Percentiles rank a stretch among this genome's conserved stretches.
Evolutionary conservation across 306 rosid genomes (phyloP).

Genomic region (Luffa acutangula): DNA sequence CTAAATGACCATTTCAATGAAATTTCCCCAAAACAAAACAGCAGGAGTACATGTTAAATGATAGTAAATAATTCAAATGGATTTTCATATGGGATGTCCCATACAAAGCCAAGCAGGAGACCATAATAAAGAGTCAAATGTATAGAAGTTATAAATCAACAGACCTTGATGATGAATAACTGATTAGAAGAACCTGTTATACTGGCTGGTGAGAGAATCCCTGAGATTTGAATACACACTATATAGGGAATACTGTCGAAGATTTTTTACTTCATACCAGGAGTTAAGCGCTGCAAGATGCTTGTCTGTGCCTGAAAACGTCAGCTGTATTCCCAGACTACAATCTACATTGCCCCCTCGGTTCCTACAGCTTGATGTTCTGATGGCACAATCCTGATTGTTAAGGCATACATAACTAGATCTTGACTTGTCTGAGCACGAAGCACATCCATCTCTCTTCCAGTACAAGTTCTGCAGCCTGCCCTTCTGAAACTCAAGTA

Average conservation of each 20-base stretch:
- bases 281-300: slow-evolving; percentile 54
- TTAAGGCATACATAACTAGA: slow-evolving; percentile 45
- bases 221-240: slow-evolving; percentile 51
- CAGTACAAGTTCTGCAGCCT: slow-evolving; percentile 59
- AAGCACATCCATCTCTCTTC: slow-evolving; percentile 61
- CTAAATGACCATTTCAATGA: background rate
- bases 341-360: slow-evolving; percentile 61
- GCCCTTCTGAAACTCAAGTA: slow-evolving; percentile 60
- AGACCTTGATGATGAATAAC: background rate
- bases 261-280: slow-evolving; percentile 66
- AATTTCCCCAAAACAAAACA: background rate
- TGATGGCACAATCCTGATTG: slow-evolving; percentile 60
- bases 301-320: slow-evolving; percentile 66
- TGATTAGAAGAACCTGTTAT: slow-evolving; percentile 35
- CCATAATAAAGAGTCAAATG: background rate
- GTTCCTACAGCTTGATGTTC: slow-evolving; percentile 39
- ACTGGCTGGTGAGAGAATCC: slow-evolving; percentile 54
- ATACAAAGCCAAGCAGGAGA: background rate
- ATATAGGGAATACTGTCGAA: slow-evolving; percentile 57
- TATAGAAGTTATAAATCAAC: background rate
- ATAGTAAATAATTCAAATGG: background rate
- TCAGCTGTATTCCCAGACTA: slow-evolving; percentile 53
- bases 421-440: slow-evolving; percentile 40
- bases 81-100: background rate
- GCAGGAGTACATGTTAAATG: background rate